These are phyloP conservation scores for Moniliella sp. DNA, from an alignment of 1,284 basidiomycete species.

Conservation along the genomic window DNA sequence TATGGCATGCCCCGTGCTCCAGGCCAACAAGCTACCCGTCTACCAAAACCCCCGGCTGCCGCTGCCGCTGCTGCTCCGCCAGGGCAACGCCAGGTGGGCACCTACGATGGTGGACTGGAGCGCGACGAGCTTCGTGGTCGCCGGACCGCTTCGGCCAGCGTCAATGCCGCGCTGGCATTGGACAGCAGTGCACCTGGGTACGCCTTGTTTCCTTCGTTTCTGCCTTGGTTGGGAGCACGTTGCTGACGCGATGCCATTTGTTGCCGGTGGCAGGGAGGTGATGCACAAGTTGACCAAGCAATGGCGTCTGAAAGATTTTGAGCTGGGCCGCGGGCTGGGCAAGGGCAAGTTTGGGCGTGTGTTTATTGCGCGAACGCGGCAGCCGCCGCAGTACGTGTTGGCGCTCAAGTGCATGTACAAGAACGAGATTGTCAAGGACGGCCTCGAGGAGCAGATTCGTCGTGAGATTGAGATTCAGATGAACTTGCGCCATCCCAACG, in stretches of 20 bases:
- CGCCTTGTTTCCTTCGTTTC: slow-evolving; percentile 2
- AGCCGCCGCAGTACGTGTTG: slow-evolving; percentile 49
- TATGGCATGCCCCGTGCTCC: no score
- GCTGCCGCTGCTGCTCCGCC: no score
- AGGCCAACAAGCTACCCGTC: no score
- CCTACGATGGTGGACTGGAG: slow-evolving; percentile 33
- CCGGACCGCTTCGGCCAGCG: slow-evolving; percentile 4
- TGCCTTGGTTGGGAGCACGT: not conserved
- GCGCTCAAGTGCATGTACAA: slow-evolving; percentile 95
- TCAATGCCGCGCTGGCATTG: not conserved
- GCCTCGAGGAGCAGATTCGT: slow-evolving; percentile 54
- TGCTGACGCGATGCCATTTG: not conserved
- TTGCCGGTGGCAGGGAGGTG: no score
- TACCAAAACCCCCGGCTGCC: no score
- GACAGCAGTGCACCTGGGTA: not conserved
- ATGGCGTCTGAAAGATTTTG: slow-evolving; percentile 70
- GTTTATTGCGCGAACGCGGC: slow-evolving; percentile 86
- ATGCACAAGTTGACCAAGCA: slow-evolving; percentile 34
- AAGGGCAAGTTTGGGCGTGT: slow-evolving; percentile 98
- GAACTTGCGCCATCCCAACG: slow-evolving; percentile 78
- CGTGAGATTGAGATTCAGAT: slow-evolving; percentile 97
- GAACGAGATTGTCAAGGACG: slow-evolving; percentile 70
- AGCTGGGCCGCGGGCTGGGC: slow-evolving; percentile 81
- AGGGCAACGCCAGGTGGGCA: slow-evolving; percentile 28
- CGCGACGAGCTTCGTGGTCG: slow-evolving; percentile 29